These are phyloP conservation scores for Xerocomus brunneocitrinus DNA, from an alignment of 768 basidiomycete species.

Conservation along the genomic window DNA sequence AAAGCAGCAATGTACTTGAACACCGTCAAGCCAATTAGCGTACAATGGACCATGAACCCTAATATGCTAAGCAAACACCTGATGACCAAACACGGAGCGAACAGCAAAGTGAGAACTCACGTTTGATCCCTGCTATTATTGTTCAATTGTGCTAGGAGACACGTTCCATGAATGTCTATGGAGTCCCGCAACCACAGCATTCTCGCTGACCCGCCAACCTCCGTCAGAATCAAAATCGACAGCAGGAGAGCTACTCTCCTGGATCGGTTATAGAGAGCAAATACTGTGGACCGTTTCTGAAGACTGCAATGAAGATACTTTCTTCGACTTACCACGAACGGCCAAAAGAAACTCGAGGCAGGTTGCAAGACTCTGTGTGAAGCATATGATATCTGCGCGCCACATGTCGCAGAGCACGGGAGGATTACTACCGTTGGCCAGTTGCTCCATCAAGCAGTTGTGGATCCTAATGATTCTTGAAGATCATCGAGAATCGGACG, in stretches of 20 bases:
- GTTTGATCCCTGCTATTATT: conserved; percentile 1
- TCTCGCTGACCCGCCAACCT: conserved; percentile 1
- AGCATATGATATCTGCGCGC: conserved; percentile 1
- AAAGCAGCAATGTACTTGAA: conserved; percentile 16
- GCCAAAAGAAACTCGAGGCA: conserved; percentile 17
- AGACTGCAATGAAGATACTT: not conserved
- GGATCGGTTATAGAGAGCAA: conserved; percentile 19
- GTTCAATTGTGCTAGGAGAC: conserved; percentile 3
- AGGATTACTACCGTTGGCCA: conserved; percentile 12
- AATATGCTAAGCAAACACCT: conserved; percentile 6
- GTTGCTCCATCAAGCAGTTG: conserved; percentile 5
- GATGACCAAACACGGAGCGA: not conserved
- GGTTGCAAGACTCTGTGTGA: conserved; percentile 8
- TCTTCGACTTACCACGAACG: conserved; percentile 8
- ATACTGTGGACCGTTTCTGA: conserved; percentile 8
- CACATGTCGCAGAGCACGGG: conserved; percentile 8
- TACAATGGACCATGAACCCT: conserved; percentile 12
- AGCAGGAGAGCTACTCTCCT: conserved; percentile 8
- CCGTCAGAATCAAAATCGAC: not conserved
- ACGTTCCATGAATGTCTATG: not conserved
- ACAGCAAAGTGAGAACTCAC: not conserved
- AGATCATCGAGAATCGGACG: not conserved
- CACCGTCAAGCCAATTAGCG: conserved; percentile 12
- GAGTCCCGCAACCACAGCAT: not conserved
- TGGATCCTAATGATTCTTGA: conserved; percentile 8